Conservation (phyloP, 208 protist species). For the Angomonas ambiguus region DNA sequence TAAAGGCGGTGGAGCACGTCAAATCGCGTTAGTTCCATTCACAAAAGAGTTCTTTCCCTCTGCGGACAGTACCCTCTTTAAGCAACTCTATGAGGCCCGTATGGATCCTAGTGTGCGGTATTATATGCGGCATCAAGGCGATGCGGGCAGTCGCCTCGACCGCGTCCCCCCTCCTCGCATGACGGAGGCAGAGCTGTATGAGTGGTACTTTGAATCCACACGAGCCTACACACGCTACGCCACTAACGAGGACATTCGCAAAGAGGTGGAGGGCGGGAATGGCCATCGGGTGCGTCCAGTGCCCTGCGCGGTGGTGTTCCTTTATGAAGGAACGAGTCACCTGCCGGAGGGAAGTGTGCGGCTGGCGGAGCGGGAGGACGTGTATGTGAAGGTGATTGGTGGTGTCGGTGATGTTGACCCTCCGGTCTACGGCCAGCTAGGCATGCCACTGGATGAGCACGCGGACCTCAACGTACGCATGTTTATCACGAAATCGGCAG, state of each 20-base stretch:
- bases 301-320: conserved; percentile 58
- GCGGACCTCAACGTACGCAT: conserved; percentile 15
- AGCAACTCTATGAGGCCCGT: conserved; percentile 53
- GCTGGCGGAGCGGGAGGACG: conserved; percentile 15
- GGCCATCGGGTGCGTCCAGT: conserved; percentile 31
- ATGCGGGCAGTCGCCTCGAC: conserved; percentile 16
- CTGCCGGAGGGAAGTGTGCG: conserved; percentile 45
- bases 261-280: conserved; percentile 19
- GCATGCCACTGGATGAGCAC: conserved; percentile 1
- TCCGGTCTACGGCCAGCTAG: conserved; percentile 4
- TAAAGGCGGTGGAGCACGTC: conserved; percentile 19
- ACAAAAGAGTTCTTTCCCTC: conserved; percentile 40
- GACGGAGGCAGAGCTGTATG: conserved; percentile 33
- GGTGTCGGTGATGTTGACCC: conserved; percentile 24
- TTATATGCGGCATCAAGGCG: conserved; percentile 40
- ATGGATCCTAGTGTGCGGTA: conserved; percentile 62
- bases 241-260: conserved; percentile 32
- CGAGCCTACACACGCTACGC: conserved; percentile 14
- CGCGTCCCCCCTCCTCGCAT: conserved; percentile 29
- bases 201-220: conserved; percentile 12
- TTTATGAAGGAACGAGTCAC: conserved; percentile 37
- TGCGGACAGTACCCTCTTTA: conserved; percentile 41
- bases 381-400: conserved; percentile 56
- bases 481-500: conserved; percentile 63
- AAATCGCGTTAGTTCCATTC: conserved; percentile 40